phyloP scores from a whole-genome alignment of 2,329 filamentous ascomycete species.

The Rutstroemia sydowiana region DNA sequence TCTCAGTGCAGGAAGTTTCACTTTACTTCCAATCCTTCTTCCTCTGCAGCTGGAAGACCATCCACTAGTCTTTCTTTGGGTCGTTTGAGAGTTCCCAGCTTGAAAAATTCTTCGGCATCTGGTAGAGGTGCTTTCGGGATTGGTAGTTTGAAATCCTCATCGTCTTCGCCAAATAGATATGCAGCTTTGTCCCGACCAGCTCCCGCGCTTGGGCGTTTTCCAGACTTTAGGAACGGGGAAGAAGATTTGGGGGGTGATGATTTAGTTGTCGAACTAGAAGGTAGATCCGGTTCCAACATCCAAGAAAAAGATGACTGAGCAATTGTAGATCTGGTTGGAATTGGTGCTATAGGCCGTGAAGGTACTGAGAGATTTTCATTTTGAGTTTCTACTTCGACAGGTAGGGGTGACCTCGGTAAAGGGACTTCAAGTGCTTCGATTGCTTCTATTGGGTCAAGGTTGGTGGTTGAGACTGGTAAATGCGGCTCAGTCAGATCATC shows the following conservation, averaged over 20 bases:
- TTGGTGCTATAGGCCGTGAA: constrained; percentile 32
- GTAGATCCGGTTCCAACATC: constrained; percentile 55
- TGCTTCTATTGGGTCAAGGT: neutral
- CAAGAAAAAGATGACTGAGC: constrained; percentile 72
- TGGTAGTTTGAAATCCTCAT: constrained; percentile 15
- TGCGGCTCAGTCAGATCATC: neutral
- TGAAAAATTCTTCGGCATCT: constrained; percentile 25
- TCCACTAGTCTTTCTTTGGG: constrained; percentile 12
- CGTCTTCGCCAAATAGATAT: constrained; percentile 31
- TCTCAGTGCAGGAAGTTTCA: neutral
- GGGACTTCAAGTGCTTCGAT: neutral
- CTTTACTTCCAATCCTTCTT: neutral
- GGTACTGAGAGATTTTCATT: constrained; percentile 7
- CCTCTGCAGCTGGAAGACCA: neutral
- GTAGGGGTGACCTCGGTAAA: neutral
- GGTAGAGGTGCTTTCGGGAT: constrained; percentile 10
- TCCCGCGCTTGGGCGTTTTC: constrained; percentile 21
- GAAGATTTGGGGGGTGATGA: constrained; percentile 23
- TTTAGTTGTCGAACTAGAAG: constrained; percentile 14
- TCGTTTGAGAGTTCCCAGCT: constrained; percentile 22
- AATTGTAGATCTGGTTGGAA: constrained; percentile 57
- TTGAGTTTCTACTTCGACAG: neutral
- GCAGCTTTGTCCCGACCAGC: constrained; percentile 28
- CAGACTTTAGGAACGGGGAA: constrained; percentile 25
- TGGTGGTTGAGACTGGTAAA: neutral